Percentiles rank a stretch among this genome's conserved stretches.
phyloP scores from a whole-genome alignment of 768 basidiomycete genomes.

The Amyloporia xantha region DNA sequence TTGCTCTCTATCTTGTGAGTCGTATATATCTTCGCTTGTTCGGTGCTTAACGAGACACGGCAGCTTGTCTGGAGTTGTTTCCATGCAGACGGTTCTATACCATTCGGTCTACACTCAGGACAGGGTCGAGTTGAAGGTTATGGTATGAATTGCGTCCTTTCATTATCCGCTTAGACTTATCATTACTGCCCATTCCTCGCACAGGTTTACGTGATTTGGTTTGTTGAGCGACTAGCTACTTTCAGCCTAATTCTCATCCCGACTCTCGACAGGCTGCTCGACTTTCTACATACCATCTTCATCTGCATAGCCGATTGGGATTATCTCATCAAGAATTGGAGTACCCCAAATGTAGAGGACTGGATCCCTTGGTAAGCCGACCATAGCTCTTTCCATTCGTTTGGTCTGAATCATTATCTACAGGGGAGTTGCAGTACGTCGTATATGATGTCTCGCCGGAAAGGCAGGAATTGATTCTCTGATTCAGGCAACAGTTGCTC shows the following conservation, averaged over 20 bases:
- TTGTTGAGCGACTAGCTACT: not conserved
- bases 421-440: conserved; percentile 16
- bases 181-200: not conserved
- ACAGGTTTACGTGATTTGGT: conserved; percentile 13
- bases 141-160: conserved; percentile 6
- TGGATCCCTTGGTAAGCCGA: conserved; percentile 20
- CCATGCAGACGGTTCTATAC: conserved; percentile 15
- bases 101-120: conserved; percentile 9
- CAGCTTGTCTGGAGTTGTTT: conserved; percentile 17
- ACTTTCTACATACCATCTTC: conserved; percentile 20
- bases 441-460: too few species aligned
- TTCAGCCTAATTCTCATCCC: not conserved
- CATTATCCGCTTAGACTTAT: not conserved
- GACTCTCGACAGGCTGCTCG: conserved; percentile 18
- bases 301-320: conserved; percentile 19
- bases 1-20: conserved; percentile 16
- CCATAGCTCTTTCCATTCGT: not conserved
- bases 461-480: too few species aligned
- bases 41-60: not conserved
- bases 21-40: not conserved
- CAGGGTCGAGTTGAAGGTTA: conserved; percentile 7
- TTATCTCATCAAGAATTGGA: conserved; percentile 21
- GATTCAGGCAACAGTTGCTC: conserved; percentile 11
- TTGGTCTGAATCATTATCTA: too few species aligned
- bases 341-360: conserved; percentile 13